These are phyloP conservation scores for Talaromyces nanjingensis DNA, from an alignment of 495 filamentous ascomycete genomes.

Conservation along the genomic window DNA sequence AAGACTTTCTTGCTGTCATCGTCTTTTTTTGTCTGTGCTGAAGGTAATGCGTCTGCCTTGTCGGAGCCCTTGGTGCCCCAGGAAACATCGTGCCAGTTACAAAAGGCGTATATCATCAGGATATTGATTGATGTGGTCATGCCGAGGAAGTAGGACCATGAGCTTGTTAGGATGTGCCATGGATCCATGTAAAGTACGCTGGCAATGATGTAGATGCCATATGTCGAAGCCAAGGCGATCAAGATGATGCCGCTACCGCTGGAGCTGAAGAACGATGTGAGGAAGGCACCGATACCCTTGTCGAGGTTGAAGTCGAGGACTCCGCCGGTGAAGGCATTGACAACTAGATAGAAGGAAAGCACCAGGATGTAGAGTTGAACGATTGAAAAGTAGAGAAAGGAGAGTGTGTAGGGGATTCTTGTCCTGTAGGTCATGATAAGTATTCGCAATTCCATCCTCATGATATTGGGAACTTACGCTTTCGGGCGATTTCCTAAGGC, in stretches of 20 bases:
- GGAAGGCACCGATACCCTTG: conserved; percentile 42
- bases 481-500: conserved; percentile 95
- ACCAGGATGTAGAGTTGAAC: conserved; percentile 89
- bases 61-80: conserved; percentile 99
- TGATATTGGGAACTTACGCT: conserved; percentile 38
- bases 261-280: conserved; percentile 73
- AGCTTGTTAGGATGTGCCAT: conserved; percentile 99
- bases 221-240: conserved; percentile 86
- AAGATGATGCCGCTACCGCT: conserved; percentile 77
- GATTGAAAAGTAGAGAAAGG: conserved; percentile 77
- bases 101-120: conserved; percentile 95
- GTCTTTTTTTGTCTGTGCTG: conserved; percentile 74
- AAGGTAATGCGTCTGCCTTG: conserved; percentile 89
- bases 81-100: conserved; percentile 99
- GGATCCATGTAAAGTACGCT: conserved; percentile 98
- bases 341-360: conserved; percentile 79
- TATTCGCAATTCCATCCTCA: not conserved
- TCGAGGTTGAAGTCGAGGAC: conserved; percentile 47
- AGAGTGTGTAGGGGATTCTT: conserved; percentile 79
- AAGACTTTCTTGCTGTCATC: conserved; percentile 70
- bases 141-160: conserved; percentile 82
- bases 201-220: conserved; percentile 95
- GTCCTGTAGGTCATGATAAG: conserved; percentile 40
- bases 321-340: conserved; percentile 61
- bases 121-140: conserved; percentile 99